These are phyloP conservation scores for Dactylonectria estremocensis DNA, from an alignment of 2,329 filamentous ascomycete genomes.

Conservation along the genomic window DNA sequence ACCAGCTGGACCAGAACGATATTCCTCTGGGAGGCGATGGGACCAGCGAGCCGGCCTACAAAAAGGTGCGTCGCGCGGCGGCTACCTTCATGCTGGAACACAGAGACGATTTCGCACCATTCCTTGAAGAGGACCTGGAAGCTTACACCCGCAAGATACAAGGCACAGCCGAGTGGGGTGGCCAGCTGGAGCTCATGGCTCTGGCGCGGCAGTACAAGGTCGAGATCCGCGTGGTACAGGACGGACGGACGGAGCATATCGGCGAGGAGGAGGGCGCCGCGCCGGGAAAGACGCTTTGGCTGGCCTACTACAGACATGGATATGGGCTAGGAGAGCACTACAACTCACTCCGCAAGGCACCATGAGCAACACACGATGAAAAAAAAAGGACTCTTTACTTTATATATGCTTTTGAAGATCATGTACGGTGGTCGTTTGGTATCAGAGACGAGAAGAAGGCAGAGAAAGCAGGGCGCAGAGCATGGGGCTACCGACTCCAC, in stretches of 20 bases:
- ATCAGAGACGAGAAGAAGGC: conserved; percentile 42
- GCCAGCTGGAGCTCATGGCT: conserved; percentile 90
- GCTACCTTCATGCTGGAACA: conserved; percentile 84
- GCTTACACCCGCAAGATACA: conserved; percentile 83
- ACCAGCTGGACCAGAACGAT: conserved; percentile 76
- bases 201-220: conserved; percentile 86
- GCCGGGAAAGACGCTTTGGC: conserved; percentile 77
- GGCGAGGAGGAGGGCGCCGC: conserved; percentile 61
- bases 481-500: conserved; percentile 58
- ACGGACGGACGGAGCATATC: conserved; percentile 85
- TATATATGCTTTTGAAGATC: conserved; percentile 38
- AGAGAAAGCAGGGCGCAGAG: conserved; percentile 17
- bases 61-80: conserved; percentile 77
- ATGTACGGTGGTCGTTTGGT: conserved; percentile 45
- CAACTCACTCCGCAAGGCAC: conserved; percentile 80
- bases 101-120: conserved; percentile 86
- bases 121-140: conserved; percentile 85
- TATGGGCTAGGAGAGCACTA: conserved; percentile 98
- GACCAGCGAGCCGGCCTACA: conserved; percentile 67
- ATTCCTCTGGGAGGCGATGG: conserved; percentile 57
- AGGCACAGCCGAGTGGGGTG: conserved; percentile 96
- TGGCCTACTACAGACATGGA: conserved; percentile 95
- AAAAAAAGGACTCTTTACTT: conserved; percentile 37
- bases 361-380: conserved; percentile 37
- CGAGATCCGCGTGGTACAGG: conserved; percentile 88